These are phyloP conservation scores for Edaphochlamys debaryana DNA, from an alignment of 139 green algal genomes.

Conservation along the genomic window DNA sequence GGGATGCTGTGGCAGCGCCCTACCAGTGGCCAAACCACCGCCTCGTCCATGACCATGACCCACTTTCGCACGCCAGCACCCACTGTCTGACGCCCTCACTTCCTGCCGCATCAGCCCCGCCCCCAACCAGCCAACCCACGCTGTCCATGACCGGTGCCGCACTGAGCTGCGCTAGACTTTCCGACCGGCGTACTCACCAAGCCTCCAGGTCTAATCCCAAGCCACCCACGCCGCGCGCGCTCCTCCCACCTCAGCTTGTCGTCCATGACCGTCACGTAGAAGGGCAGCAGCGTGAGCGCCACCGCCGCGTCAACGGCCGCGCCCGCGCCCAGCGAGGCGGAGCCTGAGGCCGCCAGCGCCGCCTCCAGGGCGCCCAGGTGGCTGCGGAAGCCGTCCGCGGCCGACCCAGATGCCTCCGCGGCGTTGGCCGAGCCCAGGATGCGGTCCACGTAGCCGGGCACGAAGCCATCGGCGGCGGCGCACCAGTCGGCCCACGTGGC, in stretches of 20 bases:
- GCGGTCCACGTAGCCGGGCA: constrained; percentile 8
- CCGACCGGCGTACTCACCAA: no score
- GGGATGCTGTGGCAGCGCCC: no score
- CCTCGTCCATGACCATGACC: no score
- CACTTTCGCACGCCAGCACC: no score
- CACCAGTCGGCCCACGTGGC: constrained; percentile 49
- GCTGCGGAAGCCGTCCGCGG: neutral
- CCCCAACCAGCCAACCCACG: no score
- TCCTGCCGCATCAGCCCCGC: no score
- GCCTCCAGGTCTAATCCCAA: no score
- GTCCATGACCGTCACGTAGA: constrained; percentile 43
- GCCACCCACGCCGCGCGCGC: no score
- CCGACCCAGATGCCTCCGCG: neutral
- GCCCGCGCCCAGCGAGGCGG: constrained; percentile 6
- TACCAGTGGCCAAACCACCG: no score
- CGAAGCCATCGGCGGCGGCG: neutral
- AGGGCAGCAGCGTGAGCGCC: constrained; percentile 17
- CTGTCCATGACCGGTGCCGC: no score
- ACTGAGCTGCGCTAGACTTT: no score
- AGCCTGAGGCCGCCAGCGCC: neutral
- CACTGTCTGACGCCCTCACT: no score
- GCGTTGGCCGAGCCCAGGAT: constrained; percentile 8
- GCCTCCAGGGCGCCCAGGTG: constrained; percentile 25
- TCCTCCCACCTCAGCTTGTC: constrained; percentile 12
- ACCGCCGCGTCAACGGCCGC: constrained; percentile 37